Base-by-base conservation (phyloP, 768 basidiomycete species). In the Phaeolepiota aurea region DNA sequence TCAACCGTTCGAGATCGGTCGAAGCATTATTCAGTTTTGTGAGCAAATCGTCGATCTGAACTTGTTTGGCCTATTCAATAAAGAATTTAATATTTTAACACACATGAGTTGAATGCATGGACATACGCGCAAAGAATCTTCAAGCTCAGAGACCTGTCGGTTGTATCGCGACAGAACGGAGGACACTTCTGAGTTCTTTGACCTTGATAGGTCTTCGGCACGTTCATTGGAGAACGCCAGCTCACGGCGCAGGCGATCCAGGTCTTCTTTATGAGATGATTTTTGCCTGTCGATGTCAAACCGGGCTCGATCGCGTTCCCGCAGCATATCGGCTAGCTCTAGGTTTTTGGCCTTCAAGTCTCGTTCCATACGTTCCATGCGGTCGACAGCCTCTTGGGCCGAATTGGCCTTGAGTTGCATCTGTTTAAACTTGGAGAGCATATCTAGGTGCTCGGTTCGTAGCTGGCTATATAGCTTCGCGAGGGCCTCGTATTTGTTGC, bases 391-490 rank as follows among this genome's bases (percentile, higher is more conserved):
- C 62, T 98, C 96, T 59, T 98, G 94, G 0, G 96, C 93, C 23
- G 93, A 96, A 56, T 93, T 96, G 13, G 96, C 96, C 59, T 96
- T 97, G 46, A 98, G 75, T 57, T 98, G 93, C 76, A 97, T 77
- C 49, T 87, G 84, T 69, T 98, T 99, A 74, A 87, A 93, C 64
- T 94, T 97, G 48, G 85, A 77, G 40, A 99, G 77, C 80, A 98
- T 87, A 46, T 99, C 96, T 32, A 99, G 72, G 63, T 99, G 96
- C 56, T 98, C 96, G 20, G 89, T 87, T 40, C 96, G 87, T 7
- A 99, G 79, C 58, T 98, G 96, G 52, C 92, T 97, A 70, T 99
- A 99, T 5, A 99, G 76, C 61, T 98, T 99, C 32, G 96, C 96
- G 44, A 99, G 72, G 0, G 94, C 90, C 58, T 99, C 96, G 60